Evolutionary conservation across 2,329 filamentous ascomycete genomes (phyloP).

Genomic region (Colletotrichum graminicola): DNA sequence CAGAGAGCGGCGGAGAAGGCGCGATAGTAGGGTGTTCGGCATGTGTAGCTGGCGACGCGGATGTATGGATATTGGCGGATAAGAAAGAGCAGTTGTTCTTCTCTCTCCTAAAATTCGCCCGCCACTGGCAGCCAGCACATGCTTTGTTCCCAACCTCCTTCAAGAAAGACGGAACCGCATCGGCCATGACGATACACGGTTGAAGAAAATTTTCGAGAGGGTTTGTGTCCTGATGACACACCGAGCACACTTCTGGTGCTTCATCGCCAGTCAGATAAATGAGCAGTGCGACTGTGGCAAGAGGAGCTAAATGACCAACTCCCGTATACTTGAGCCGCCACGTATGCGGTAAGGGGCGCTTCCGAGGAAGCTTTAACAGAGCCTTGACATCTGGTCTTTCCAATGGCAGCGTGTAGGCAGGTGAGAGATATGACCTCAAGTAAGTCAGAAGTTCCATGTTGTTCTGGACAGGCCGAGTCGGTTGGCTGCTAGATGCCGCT

Average conservation of each 20-base stretch:
- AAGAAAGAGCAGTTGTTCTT: conserved; percentile 48
- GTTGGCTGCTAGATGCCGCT: background rate
- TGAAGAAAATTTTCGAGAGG: conserved; percentile 14
- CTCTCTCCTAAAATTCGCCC: conserved; percentile 44
- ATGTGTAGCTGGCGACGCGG: background rate
- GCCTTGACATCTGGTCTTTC: conserved; percentile 35
- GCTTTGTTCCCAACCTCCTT: conserved; percentile 42
- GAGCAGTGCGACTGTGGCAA: conserved; percentile 26
- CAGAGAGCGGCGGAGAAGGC: background rate
- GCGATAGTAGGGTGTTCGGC: background rate
- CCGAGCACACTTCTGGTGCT: conserved; percentile 7
- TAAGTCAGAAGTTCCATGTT: conserved; percentile 8
- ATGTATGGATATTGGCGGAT: too few relatives aligned
- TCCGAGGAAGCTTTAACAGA: conserved; percentile 26
- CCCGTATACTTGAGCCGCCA: conserved; percentile 26
- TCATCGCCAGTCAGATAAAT: conserved; percentile 35
- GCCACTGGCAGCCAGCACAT: conserved; percentile 52
- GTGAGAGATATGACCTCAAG: conserved; percentile 4
- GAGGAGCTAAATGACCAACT: conserved; percentile 8
- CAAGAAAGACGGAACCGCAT: conserved; percentile 39
- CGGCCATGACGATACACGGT: conserved; percentile 48
- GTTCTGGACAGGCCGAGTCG: too few relatives aligned
- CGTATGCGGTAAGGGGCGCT: conserved; percentile 2
- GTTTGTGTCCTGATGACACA: background rate
- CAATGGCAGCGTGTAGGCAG: conserved; percentile 10